phyloP scores from a whole-genome alignment of 805 yeast species.

The Kazachstania bromeliacearum region DNA sequence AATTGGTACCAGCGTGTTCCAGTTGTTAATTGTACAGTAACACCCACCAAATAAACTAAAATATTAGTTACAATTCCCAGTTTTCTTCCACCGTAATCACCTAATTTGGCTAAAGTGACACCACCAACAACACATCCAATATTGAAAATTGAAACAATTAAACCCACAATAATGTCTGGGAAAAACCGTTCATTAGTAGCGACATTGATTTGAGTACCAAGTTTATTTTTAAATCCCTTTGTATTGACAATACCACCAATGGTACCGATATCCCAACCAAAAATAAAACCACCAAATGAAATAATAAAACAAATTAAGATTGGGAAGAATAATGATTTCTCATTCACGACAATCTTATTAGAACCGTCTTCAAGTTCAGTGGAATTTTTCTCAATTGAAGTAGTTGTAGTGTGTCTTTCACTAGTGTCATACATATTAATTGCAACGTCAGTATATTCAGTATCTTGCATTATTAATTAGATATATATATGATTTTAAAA shows the following conservation, averaged over 20 bases:
- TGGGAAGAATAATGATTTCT: conserved; percentile 6
- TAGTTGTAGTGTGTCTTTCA: not conserved
- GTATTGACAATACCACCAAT: conserved; percentile 62
- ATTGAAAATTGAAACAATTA: conserved; percentile 48
- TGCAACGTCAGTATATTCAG: too few relatives aligned
- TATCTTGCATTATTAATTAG: too few relatives aligned
- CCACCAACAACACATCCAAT: conserved; percentile 69
- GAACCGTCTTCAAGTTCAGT: not conserved
- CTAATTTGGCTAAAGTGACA: conserved; percentile 45
- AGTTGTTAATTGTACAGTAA: conserved; percentile 48
- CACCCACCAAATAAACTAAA: conserved; percentile 50
- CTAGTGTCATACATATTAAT: not conserved
- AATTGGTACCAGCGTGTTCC: conserved; percentile 49
- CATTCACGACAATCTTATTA: not conserved
- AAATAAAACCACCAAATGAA: conserved; percentile 63
- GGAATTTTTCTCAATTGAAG: not conserved
- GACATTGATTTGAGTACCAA: conserved; percentile 35
- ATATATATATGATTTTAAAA: too few relatives aligned
- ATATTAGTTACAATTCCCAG: conserved; percentile 43
- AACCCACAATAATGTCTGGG: conserved; percentile 38
- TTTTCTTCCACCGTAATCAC: conserved; percentile 55
- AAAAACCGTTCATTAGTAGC: conserved; percentile 25
- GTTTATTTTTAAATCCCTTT: conserved; percentile 43
- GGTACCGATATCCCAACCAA: conserved; percentile 72
- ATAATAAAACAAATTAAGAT: conserved; percentile 41